Conservation (phyloP, 164 flowering plant species). For the Magnolia sinica region DNA sequence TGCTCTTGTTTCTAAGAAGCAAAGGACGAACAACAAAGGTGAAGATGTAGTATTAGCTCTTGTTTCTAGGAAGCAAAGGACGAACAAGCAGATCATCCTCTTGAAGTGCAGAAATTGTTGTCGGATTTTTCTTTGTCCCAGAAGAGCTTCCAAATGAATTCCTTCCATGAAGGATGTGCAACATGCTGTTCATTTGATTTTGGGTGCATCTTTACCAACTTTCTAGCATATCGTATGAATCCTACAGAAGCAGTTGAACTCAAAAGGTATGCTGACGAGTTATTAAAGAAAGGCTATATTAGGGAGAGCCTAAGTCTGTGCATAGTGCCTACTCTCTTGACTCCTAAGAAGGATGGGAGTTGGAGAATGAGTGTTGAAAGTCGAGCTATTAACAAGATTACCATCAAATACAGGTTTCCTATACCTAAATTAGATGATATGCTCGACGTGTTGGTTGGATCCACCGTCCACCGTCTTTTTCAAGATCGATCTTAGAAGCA, state of each 20-base stretch:
- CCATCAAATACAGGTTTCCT: background rate
- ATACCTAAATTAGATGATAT: slow-evolving; percentile 2
- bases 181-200: background rate
- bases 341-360: slow-evolving; percentile 1
- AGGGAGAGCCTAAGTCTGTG: slow-evolving; percentile 4
- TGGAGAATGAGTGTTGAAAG: slow-evolving; percentile 2
- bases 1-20: background rate
- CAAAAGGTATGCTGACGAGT: slow-evolving; percentile 3
- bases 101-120: background rate
- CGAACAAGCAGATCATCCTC: background rate
- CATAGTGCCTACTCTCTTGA: background rate
- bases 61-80: background rate
- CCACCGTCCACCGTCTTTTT: background rate
- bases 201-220: background rate
- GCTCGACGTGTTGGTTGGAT: background rate
- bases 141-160: background rate
- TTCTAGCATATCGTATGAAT: background rate
- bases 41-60: background rate
- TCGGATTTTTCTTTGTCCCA: background rate
- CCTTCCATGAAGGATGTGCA: background rate
- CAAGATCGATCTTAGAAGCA: background rate
- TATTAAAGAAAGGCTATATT: background rate
- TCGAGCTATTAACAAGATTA: background rate
- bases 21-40: background rate
- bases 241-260: background rate